A percentile compares a stretch with the other conserved stretches of the same genome.
phyloP scores from a whole-genome alignment of 371 early-diverging fungal species.

The Zopfochytrium polystomum region DNA sequence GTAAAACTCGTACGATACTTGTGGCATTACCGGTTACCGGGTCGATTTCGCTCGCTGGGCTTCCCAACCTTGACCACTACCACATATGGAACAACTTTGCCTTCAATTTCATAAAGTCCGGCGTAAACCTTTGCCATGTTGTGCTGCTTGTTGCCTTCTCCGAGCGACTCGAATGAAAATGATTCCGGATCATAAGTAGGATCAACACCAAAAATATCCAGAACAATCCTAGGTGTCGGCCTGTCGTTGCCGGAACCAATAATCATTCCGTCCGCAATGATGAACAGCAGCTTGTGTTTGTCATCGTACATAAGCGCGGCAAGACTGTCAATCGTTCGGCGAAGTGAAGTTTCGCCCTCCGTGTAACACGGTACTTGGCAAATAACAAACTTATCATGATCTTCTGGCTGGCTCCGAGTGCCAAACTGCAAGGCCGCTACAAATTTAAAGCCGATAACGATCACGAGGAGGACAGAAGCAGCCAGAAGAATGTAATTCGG shows the following conservation, averaged over 20 bases:
- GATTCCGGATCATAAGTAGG: constrained; percentile 51
- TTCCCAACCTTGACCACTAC: constrained; percentile 83
- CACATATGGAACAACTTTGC: constrained; percentile 76
- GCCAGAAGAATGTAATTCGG: constrained; percentile 85
- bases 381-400: constrained; percentile 72
- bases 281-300: constrained; percentile 82
- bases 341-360: constrained; percentile 93
- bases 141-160: constrained; percentile 66
- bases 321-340: constrained; percentile 92
- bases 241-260: constrained; percentile 83
- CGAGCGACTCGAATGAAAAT: constrained; percentile 54
- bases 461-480: constrained; percentile 71
- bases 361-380: constrained; percentile 99
- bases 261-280: constrained; percentile 70
- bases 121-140: constrained; percentile 91
- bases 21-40: constrained; percentile 57
- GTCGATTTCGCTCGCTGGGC: constrained; percentile 61
- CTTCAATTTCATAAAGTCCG: constrained; percentile 91
- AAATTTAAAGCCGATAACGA: constrained; percentile 82
- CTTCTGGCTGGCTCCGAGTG: constrained; percentile 68
- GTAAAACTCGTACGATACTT: no score
- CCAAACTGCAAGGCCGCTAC: constrained; percentile 88
- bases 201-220: constrained; percentile 79
- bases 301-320: constrained; percentile 92
- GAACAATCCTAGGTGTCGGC: constrained; percentile 82